A percentile compares a stretch with the other conserved stretches of the same genome.
These are phyloP conservation scores for Aegilops longissima DNA, from an alignment of 176 grass and related monocot species.

Conservation along the genomic window DNA sequence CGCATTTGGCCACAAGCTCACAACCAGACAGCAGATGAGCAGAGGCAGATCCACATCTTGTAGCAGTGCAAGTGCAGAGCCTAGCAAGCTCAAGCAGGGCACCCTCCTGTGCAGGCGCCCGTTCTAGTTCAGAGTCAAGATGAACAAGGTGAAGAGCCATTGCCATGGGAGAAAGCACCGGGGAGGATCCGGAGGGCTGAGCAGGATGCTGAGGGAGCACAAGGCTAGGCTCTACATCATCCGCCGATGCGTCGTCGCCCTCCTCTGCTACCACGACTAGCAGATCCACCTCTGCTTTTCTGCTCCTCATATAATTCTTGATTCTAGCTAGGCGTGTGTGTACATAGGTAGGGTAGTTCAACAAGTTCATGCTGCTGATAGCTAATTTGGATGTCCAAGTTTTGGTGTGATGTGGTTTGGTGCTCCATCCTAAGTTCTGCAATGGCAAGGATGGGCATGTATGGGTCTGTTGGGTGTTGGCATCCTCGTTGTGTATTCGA, in stretches of 20 bases:
- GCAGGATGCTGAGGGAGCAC: slow-evolving; percentile 50
- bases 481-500: neutral
- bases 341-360: neutral
- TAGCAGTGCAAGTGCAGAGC: neutral
- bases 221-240: slow-evolving; percentile 54
- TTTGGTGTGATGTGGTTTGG: neutral
- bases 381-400: neutral
- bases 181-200: slow-evolving; percentile 13
- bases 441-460: slow-evolving; percentile 37
- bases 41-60: slow-evolving; percentile 29
- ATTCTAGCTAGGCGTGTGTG: neutral
- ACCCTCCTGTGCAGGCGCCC: neutral
- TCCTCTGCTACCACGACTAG: slow-evolving; percentile 63
- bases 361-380: slow-evolving; percentile 7
- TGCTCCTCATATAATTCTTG: neutral
- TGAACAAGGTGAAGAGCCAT: slow-evolving; percentile 38
- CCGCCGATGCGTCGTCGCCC: slow-evolving; percentile 55
- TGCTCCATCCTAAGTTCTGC: slow-evolving; percentile 30
- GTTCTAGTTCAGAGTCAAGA: neutral
- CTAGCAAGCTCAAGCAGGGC: neutral
- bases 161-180: slow-evolving; percentile 17
- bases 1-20: slow-evolving; percentile 15
- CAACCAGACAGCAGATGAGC: slow-evolving; percentile 14
- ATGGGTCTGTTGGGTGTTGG: neutral
- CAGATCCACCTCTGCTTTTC: neutral